A percentile compares a stretch with the other conserved stretches of the same genome.
Evolutionary conservation across 2,329 filamentous ascomycete species (phyloP).

Genomic region (Xylariaceae sp.): DNA sequence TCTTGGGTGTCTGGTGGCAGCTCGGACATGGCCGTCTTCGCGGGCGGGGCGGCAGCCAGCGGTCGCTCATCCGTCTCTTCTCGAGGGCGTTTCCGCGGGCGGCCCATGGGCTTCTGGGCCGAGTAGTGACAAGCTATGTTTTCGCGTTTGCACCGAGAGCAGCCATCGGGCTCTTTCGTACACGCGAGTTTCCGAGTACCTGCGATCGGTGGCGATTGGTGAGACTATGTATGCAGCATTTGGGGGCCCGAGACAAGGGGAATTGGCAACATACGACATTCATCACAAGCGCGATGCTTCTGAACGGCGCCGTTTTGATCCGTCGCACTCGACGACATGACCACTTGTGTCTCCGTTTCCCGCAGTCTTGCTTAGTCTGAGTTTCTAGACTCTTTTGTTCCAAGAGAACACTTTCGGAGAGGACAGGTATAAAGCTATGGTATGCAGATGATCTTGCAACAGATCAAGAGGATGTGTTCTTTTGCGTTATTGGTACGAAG

Average conservation of each 20-base stretch:
- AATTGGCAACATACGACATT: constrained; percentile 55
- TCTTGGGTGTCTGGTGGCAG: constrained; percentile 27
- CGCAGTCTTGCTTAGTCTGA: background rate
- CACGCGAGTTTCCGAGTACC: constrained; percentile 64
- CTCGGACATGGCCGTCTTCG: constrained; percentile 27
- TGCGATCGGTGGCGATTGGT: constrained; percentile 28
- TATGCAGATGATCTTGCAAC: no score
- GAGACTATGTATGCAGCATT: background rate
- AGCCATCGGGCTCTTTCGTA: constrained; percentile 60
- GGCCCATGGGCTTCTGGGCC: constrained; percentile 64
- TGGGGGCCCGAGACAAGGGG: background rate
- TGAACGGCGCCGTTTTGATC: constrained; percentile 21
- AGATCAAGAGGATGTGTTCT: no score
- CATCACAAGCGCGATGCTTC: constrained; percentile 64
- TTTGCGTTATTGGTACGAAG: no score
- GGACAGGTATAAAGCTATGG: no score
- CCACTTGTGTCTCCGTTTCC: background rate
- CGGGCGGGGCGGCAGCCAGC: constrained; percentile 7
- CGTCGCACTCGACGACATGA: constrained; percentile 12
- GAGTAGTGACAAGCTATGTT: constrained; percentile 60
- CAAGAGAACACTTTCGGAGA: no score
- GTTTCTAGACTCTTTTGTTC: no score
- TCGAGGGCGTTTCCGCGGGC: constrained; percentile 56
- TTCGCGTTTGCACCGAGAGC: constrained; percentile 57
- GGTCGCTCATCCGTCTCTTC: constrained; percentile 22